Base-by-base conservation (phyloP, 2,329 filamentous ascomycete species). In the Fusarium dimerum region DNA sequence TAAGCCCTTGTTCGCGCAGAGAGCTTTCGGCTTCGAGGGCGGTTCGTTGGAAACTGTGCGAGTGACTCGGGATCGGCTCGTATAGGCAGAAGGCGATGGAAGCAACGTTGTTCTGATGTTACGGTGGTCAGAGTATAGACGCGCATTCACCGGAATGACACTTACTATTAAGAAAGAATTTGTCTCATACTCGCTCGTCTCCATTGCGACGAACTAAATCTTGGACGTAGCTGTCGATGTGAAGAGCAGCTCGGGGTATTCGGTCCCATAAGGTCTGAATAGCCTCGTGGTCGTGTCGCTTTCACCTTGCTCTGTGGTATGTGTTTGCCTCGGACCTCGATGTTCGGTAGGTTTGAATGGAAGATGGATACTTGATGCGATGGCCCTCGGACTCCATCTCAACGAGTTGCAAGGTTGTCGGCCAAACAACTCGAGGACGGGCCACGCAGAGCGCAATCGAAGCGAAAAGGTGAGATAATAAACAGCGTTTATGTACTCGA, bases 111-210 rank as follows among this genome's bases (percentile, higher is more conserved):
- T 78, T 82, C 82, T 85, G 59, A 43, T 44, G 45, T 45, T 61
- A 54, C 46, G 44, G 30, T 29, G 39, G 57, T 65, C 30, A 68
- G 59, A 11, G 15, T 42, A 34, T 12, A 36, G n/a, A 7, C 7
- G 29, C 45, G 32, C 15, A 17, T 39, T 16, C 1, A 4, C 15
- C 7, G 7, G 13, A 40, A 29, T 13, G 47, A 29, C 39, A 48
- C 17, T 64, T 61, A 85, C 82, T 73, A 84, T 76, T 65, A 82
- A 73, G 64, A 85, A 71, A 55, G 76, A 77, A 72, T 85, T 85
- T 67, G 82, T 85, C 66, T 83, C 81, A 71, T 83, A 84, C 72
- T 85, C 82, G 60, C 80, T 79, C 70, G 79, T 78, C 71, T 85
- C 82, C 82, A 85, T 85, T 67, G 79, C 81, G 80, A 66, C 70